Evolutionary conservation across 352 stramenopile species (phyloP), one percentile per base, ranked within the genome.

Genomic region (Phytophthora fragariae): DNA sequence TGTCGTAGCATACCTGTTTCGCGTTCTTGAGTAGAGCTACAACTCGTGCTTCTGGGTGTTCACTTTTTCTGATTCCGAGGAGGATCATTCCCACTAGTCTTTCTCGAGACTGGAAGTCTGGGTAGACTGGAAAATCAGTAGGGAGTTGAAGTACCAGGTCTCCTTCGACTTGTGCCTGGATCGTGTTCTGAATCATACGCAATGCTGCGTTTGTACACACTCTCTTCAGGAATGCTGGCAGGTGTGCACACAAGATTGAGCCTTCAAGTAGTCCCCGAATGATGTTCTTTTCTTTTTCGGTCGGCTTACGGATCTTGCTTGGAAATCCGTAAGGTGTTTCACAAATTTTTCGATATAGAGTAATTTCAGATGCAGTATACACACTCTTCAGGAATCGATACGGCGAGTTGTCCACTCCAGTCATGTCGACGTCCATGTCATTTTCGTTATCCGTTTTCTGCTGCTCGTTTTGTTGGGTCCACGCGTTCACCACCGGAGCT

Each of bases 131-230:
- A 10, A 68, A 68, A 5, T 56, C 6, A 5, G 37, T 24, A 15
- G 17, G 9, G 4, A 70, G 39, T 7, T 44, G 31, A 5, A 63
- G 29, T 11, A 63, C 37, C 2, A 70, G 29, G n/a, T 70, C 62
- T 10, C 62, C 41, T 62, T 69, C 62, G 11, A 69, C 62, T 59
- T 69, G 62, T 15, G 62, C 27, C 1, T 27, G 19, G 2, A 62
- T 69, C 5, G 53, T 62, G 17, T 69, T 69, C 3, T 61, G 62
- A 17, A 70, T 62, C 1, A 37, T 11, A 35, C 56, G 37, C 8
- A 67, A 12, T 37, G 24, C 12, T 33, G 50, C 50, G 21, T 57
- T 33, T 15, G 9, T 35, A n/a, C 50, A 29, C 19, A 57, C 21
- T 9, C 24, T 11, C 50, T 57, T 57, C 24, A 33, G n/a, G 14